Conservation (phyloP, 2,329 filamentous ascomycete species). For the Trichoderma simmonsii region DNA sequence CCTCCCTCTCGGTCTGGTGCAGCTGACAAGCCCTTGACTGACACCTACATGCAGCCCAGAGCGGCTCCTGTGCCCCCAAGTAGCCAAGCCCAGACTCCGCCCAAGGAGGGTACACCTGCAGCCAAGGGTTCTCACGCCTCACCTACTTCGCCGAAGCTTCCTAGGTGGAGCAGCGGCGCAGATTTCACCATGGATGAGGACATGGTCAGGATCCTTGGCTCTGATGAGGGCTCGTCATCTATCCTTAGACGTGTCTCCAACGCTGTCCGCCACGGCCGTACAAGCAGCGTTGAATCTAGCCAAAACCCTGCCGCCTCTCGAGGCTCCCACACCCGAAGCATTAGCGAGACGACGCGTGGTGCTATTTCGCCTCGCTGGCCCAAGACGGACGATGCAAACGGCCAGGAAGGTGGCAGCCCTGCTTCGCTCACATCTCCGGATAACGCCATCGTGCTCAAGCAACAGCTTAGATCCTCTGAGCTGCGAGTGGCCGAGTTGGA, state of each 20-base stretch:
- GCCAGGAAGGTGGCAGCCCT: conserved; percentile 66
- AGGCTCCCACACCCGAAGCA: conserved; percentile 56
- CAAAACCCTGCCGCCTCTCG: conserved; percentile 37
- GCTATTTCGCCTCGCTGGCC: conserved; percentile 67
- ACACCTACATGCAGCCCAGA: conserved; percentile 58
- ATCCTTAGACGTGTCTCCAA: conserved; percentile 89
- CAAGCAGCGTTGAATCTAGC: conserved; percentile 68
- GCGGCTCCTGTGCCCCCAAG: conserved; percentile 53
- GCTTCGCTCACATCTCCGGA: conserved; percentile 61
- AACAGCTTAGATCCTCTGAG: conserved; percentile 76
- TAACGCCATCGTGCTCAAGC: conserved; percentile 65
- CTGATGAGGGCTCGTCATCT: conserved; percentile 72
- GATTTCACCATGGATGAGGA: conserved; percentile 96
- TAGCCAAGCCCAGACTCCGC: conserved; percentile 32
- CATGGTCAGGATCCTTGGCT: conserved; percentile 81
- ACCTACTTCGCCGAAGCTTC: conserved; percentile 61
- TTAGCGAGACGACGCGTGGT: conserved; percentile 64
- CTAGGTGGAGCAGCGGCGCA: conserved; percentile 73
- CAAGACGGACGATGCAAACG: conserved; percentile 58
- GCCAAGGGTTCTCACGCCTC: conserved; percentile 40
- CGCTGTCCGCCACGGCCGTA: conserved; percentile 87
- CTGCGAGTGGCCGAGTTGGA: conserved; percentile 84
- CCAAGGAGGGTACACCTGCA: conserved; percentile 46
- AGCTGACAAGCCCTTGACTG: conserved; percentile 33
- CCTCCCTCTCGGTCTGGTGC: conserved; percentile 24